Evolutionary conservation across 2,329 filamentous ascomycete genomes (phyloP), one percentile per base, ranked within the genome.

Genomic region (Apiospora rasikravindrae): DNA sequence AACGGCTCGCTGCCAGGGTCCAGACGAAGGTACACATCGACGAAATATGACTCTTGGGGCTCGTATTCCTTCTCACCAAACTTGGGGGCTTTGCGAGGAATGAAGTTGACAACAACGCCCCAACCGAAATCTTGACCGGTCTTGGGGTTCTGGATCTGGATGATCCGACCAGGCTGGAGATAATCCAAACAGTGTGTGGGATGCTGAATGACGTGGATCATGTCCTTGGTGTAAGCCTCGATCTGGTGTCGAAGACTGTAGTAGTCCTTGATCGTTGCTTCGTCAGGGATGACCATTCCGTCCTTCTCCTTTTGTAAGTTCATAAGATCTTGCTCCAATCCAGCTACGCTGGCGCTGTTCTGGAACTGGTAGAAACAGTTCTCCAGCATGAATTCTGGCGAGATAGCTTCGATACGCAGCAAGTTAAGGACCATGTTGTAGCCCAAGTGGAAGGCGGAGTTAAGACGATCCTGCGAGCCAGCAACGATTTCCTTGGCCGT

Each of bases 401-500:
- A 98, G 69, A 99, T 97, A n/a, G 95, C 96, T 81, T 99, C 96
- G n/a, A 99, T 96, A 83, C 96, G 90, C 82, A 98, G 92, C 73
- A 99, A 84, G 80, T 99, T 99, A 72, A 99, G 87, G 79, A 99
- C 94, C 96, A 99, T 99, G 85, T 99, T 99, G 87, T 99, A 99
- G 44, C 96, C 95, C 22, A 99, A 88, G 81, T 99, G 94, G 84
- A 99, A 99, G 1, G 96, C 96, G 4, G 96, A 98, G 83, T 98
- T 98, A 42, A 99, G 91, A 76, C 95, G 95, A 82, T 99, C 97
- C 82, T 99, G 96, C 80, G 98, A 93, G 76, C 96, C 96, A 70
- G 96, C 94, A 16, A 99, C 96, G 77, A 99, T 98, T 75, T 94
- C 92, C 83, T 97, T 97, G 57, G 96, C 96, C n/a, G 93, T 91